These are phyloP conservation scores for Suhomyces sp. DNA, from an alignment of 805 yeast genomes.

Conservation along the genomic window DNA sequence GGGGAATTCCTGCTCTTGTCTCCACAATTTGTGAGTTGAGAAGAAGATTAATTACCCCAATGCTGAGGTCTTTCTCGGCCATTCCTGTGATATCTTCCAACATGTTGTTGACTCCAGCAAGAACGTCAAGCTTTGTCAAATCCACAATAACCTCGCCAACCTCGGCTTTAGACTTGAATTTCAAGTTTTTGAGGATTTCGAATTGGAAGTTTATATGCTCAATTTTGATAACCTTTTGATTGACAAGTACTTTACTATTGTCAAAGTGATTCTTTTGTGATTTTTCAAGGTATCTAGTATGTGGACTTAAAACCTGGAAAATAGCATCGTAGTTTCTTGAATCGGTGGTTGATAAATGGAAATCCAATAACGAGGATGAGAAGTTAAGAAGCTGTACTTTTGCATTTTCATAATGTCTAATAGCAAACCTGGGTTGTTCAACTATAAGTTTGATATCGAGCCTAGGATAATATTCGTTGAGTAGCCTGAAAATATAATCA, in stretches of 20 bases:
- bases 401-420: constrained; percentile 18
- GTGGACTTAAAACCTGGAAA: constrained; percentile 35
- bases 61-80: constrained; percentile 21
- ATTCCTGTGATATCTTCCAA: constrained; percentile 23
- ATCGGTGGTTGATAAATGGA: constrained; percentile 30
- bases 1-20: background rate
- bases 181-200: constrained; percentile 27
- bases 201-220: constrained; percentile 18
- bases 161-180: constrained; percentile 18
- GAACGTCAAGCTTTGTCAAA: constrained; percentile 27
- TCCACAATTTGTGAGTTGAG: constrained; percentile 22
- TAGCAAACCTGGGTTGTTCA: constrained; percentile 33
- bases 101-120: constrained; percentile 30
- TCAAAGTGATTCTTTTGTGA: background rate
- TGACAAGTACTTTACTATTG: background rate
- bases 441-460: constrained; percentile 23
- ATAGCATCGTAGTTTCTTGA: constrained; percentile 31
- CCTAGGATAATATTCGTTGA: constrained; percentile 32
- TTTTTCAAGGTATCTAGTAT: constrained; percentile 28
- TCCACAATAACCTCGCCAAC: constrained; percentile 21
- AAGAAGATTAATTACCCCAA: constrained; percentile 27
- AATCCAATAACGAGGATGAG: constrained; percentile 33
- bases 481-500: constrained; percentile 17
- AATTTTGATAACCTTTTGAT: constrained; percentile 14
- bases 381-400: constrained; percentile 27